phyloP scores from a whole-genome alignment of 768 basidiomycete genomes.

The Leccinum olivaceopallidum region DNA sequence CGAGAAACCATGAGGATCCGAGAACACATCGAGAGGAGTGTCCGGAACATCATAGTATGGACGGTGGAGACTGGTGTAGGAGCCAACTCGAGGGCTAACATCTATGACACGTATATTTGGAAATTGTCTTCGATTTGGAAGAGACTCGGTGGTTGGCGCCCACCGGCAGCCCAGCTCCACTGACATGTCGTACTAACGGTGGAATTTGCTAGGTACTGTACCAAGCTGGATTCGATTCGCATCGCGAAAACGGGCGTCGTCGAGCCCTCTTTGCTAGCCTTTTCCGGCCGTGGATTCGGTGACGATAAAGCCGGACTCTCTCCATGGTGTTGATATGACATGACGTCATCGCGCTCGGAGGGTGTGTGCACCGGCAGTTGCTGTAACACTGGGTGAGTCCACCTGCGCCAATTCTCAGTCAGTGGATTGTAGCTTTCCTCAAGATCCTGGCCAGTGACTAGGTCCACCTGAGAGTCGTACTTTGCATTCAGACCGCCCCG shows the following conservation, averaged over 20 bases:
- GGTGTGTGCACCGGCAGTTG: not conserved
- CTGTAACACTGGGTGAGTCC: not conserved
- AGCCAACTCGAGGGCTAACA: not conserved
- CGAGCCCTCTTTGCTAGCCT: not conserved
- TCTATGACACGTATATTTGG: not conserved
- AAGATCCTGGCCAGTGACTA: not conserved
- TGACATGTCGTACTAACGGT: not conserved
- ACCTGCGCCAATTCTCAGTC: not conserved
- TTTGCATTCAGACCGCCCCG: conserved; percentile 7
- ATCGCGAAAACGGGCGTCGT: not conserved
- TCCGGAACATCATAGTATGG: not conserved
- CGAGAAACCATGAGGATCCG: not conserved
- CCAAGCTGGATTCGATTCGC: not conserved
- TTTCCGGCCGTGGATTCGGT: too few relatives aligned
- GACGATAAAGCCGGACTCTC: too few relatives aligned
- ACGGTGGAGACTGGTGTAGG: not conserved
- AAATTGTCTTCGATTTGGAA: not conserved
- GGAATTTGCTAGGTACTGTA: too few relatives aligned
- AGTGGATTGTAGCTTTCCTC: not conserved
- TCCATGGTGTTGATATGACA: not conserved
- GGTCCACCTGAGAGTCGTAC: not conserved
- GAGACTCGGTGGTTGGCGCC: too few relatives aligned
- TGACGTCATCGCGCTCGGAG: not conserved
- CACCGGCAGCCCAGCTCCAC: not conserved
- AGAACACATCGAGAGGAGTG: not conserved